These are phyloP conservation scores for Cicer bijugum DNA, from an alignment of 306 rosid species.

Conservation along the genomic window DNA sequence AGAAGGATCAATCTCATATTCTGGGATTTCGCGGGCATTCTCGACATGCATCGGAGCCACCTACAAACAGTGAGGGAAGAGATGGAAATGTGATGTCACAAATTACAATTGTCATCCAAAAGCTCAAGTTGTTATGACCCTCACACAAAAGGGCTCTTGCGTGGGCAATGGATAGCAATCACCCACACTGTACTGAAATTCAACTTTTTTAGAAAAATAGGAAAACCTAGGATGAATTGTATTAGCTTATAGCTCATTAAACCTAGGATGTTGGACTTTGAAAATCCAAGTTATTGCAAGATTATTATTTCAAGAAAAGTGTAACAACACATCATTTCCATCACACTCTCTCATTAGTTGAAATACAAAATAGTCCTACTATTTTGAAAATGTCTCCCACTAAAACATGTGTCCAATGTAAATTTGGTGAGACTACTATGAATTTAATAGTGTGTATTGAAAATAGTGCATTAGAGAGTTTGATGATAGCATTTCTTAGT, in stretches of 20 bases:
- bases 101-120: neutral
- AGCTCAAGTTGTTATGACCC: neutral
- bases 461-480: neutral
- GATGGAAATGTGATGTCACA: neutral
- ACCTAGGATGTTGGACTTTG: neutral
- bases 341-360: neutral
- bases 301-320: neutral
- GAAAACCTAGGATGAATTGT: neutral
- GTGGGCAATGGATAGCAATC: neutral
- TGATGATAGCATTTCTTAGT: neutral
- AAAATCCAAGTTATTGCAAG: neutral
- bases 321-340: neutral
- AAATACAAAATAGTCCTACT: neutral
- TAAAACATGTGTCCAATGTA: neutral
- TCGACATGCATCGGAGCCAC: constrained; percentile 85
- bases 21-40: constrained; percentile 85
- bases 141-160: neutral
- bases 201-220: neutral
- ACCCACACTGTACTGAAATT: neutral
- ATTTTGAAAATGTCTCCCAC: neutral
- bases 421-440: neutral
- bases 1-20: constrained; percentile 83
- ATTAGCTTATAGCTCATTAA: neutral
- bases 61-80: constrained; percentile 47
- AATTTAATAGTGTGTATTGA: neutral